Conservation (phyloP, 2,329 filamentous ascomycete genomes). For the Ophiocordyceps sinensis region DNA sequence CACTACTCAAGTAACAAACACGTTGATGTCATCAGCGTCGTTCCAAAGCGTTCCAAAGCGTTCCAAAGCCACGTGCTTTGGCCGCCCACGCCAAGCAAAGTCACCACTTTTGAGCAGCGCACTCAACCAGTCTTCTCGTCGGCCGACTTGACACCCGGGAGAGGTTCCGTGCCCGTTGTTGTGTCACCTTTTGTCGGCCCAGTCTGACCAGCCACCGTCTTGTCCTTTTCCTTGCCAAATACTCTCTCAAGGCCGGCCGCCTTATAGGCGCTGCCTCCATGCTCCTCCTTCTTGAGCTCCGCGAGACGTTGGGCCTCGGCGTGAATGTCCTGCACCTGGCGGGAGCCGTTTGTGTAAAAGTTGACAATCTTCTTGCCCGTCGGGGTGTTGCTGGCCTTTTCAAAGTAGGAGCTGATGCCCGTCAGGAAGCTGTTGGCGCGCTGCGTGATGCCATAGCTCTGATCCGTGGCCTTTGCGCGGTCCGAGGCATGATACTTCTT, state of each 20-base stretch:
- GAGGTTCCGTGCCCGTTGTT: too few species aligned
- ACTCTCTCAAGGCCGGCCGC: constrained; percentile 41
- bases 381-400: constrained; percentile 76
- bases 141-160: too few species aligned
- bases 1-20: too few species aligned
- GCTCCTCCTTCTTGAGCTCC: constrained; percentile 63
- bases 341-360: constrained; percentile 75
- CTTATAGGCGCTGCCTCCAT: constrained; percentile 44
- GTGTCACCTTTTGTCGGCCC: background rate
- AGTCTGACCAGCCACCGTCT: constrained; percentile 8
- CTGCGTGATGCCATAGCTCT: constrained; percentile 67
- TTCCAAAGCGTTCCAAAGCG: too few species aligned
- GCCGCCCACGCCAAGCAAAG: too few species aligned
- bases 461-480: constrained; percentile 70
- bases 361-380: constrained; percentile 76
- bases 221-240: constrained; percentile 37
- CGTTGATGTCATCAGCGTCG: too few species aligned
- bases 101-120: too few species aligned
- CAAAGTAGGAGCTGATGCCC: constrained; percentile 77
- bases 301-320: constrained; percentile 78
- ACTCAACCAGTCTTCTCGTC: too few species aligned
- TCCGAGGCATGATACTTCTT: constrained; percentile 76
- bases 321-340: constrained; percentile 91
- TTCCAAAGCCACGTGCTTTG: too few species aligned
- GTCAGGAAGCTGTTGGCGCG: constrained; percentile 51